A percentile compares a stretch with the other conserved stretches of the same genome.
Evolutionary conservation across 1,139 yeast genomes (phyloP).

Genomic region (Candida neerlandica): DNA sequence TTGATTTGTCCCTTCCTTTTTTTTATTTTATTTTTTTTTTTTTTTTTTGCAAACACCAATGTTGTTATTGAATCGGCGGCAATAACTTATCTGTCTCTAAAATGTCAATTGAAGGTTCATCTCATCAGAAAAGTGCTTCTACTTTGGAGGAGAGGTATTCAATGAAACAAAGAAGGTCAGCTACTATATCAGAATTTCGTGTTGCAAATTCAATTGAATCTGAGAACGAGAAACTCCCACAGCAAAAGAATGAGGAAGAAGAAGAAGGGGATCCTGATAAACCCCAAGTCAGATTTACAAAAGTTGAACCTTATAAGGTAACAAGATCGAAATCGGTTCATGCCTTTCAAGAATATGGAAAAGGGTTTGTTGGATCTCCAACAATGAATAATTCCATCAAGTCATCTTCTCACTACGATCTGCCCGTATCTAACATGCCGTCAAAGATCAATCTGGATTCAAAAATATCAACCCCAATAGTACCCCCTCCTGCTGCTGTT

Average conservation of each 20-base stretch:
- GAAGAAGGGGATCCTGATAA: background rate
- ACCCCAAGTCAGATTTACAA: constrained; percentile 7
- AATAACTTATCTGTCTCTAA: background rate
- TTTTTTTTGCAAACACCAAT: constrained; percentile 1
- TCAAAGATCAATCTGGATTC: background rate
- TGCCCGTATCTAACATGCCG: constrained; percentile 2
- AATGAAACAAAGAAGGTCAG: constrained; percentile 11
- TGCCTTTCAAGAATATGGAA: constrained; percentile 16
- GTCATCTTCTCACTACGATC: background rate
- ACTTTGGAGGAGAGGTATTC: background rate
- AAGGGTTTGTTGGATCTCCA: constrained; percentile 8
- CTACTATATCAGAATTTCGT: constrained; percentile 15
- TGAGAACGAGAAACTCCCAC: background rate
- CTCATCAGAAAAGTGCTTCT: background rate
- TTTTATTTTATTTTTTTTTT: background rate
- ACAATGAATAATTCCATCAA: constrained; percentile 1
- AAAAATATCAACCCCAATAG: background rate
- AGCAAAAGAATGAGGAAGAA: background rate
- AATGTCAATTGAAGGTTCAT: background rate
- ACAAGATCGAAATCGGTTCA: constrained; percentile 16
- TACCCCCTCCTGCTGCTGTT: constrained; percentile 5
- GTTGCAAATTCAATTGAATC: background rate
- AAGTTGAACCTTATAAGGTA: constrained; percentile 13
- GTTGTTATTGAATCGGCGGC: background rate
- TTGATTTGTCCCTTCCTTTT: constrained; percentile 1